Evolutionary conservation across 305 asterid genomes (phyloP).

Genomic region (Rubia occidens): DNA sequence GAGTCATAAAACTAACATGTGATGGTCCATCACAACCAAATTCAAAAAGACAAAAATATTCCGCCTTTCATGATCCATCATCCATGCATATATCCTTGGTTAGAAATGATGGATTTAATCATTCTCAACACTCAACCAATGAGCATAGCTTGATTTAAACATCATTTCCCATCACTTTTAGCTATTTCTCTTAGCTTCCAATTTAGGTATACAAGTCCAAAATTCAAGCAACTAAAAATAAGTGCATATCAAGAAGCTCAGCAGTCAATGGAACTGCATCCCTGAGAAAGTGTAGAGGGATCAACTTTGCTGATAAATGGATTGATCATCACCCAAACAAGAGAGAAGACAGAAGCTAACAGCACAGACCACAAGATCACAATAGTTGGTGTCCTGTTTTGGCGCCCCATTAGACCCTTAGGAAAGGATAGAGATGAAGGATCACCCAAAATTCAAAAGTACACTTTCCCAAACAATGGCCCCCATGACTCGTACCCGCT

Average conservation of each 20-base stretch:
- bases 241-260: constrained; percentile 19
- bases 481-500: constrained; percentile 94
- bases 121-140: not conserved
- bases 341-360: constrained; percentile 88
- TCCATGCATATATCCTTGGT: not conserved
- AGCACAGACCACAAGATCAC: constrained; percentile 88
- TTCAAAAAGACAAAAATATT: not conserved
- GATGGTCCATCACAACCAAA: constrained; percentile 5
- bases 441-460: constrained; percentile 92
- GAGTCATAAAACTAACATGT: not conserved
- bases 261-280: constrained; percentile 83
- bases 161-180: not conserved
- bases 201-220: not conserved
- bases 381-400: constrained; percentile 85
- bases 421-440: constrained; percentile 78
- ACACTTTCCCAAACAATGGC: constrained; percentile 79
- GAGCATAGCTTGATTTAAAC: not conserved
- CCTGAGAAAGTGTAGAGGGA: constrained; percentile 41
- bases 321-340: constrained; percentile 87
- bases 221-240: constrained; percentile 3
- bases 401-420: constrained; percentile 95
- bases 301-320: constrained; percentile 59
- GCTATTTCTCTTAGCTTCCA: not conserved
- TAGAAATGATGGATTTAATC: constrained; percentile 3
- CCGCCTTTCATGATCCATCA: not conserved